Conservation (phyloP, 2,329 filamentous ascomycete genomes). For the Pestalotiopsis sp. region DNA sequence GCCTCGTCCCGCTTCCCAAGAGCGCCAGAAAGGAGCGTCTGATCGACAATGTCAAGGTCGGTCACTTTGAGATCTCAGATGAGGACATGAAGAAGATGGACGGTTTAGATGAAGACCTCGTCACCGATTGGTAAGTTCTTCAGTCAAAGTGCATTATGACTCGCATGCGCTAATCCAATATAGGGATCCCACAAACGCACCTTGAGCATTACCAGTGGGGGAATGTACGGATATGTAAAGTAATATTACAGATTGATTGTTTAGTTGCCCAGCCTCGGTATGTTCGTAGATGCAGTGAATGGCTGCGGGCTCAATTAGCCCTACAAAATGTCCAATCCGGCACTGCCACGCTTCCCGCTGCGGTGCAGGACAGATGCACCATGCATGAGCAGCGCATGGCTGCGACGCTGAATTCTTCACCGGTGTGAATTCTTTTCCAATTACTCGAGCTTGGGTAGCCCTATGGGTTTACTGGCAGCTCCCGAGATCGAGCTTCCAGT, state of each 20-base stretch:
- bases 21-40: conserved; percentile 66
- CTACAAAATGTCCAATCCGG: no score
- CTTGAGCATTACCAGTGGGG: not conserved
- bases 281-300: no score
- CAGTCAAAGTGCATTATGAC: not conserved
- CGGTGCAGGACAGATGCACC: no score
- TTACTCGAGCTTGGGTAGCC: no score
- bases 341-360: no score
- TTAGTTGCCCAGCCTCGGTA: no score
- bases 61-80: conserved; percentile 61
- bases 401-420: no score
- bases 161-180: not conserved
- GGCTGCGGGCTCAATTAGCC: no score
- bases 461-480: no score
- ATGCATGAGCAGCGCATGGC: no score
- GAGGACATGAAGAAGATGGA: conserved; percentile 67
- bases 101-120: conserved; percentile 69
- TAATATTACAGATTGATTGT: not conserved
- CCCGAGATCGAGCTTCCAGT: no score
- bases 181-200: conserved; percentile 11
- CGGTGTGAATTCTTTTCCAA: no score
- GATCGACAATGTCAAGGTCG: conserved; percentile 64
- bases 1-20: conserved; percentile 74
- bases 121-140: conserved; percentile 63
- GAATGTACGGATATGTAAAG: not conserved